Evolutionary conservation across 352 stramenopile species (phyloP).

Genomic region (Thalassiosira mediterranea): DNA sequence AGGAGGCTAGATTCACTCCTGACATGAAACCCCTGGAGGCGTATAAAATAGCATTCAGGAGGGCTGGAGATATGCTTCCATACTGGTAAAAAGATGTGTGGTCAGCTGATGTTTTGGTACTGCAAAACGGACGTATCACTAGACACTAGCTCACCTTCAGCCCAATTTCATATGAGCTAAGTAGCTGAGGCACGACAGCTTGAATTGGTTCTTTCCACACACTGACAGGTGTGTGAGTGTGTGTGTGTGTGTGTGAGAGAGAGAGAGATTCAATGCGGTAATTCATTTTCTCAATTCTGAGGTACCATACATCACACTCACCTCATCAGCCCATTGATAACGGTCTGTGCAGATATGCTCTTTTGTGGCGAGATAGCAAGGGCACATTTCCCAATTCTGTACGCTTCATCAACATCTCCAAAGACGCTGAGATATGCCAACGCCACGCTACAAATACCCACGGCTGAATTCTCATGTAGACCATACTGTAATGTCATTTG

Average conservation of each 20-base stretch:
- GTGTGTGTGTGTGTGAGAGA: too few species aligned
- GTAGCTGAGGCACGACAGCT: neutral
- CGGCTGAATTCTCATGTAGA: neutral
- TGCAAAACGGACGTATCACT: too few species aligned
- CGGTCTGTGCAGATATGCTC: neutral
- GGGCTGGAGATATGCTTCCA: neutral
- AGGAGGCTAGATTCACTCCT: neutral
- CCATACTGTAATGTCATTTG: neutral
- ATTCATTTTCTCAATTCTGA: too few species aligned
- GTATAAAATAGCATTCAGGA: neutral
- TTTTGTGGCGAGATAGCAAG: neutral
- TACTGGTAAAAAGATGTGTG: too few species aligned
- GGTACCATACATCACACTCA: too few species aligned
- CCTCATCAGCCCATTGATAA: neutral
- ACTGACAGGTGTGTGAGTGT: neutral
- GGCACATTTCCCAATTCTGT: neutral
- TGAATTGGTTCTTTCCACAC: neutral
- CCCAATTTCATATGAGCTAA: neutral
- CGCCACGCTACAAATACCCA: neutral
- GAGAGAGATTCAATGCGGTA: too few species aligned
- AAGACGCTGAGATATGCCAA: constrained; percentile 9
- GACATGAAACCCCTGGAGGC: neutral
- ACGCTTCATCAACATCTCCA: neutral
- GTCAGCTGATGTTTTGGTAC: too few species aligned
- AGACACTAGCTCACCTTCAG: too few species aligned